Conservation (phyloP, 495 filamentous ascomycete genomes). For the Penicillium pulvis region DNA sequence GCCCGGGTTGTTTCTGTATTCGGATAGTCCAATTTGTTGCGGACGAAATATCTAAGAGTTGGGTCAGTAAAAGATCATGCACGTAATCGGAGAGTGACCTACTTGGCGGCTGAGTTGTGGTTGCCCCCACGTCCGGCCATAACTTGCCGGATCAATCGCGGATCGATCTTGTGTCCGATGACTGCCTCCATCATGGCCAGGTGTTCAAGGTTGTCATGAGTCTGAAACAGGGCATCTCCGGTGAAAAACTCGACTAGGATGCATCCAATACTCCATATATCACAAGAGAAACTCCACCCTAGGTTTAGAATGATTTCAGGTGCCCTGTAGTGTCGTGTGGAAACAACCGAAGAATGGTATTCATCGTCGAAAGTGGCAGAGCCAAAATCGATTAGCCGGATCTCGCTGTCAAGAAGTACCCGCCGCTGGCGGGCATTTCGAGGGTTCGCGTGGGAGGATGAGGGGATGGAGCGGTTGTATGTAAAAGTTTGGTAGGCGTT, state of each 20-base stretch:
- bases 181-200: constrained; percentile 99
- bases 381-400: constrained; percentile 95
- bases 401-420: constrained; percentile 92
- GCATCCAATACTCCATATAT: constrained; percentile 99
- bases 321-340: constrained; percentile 92
- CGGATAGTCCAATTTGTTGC: constrained; percentile 83
- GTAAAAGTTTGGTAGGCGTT: constrained; percentile 93
- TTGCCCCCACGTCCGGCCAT: constrained; percentile 62
- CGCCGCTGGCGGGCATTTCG: constrained; percentile 83
- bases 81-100: constrained; percentile 36
- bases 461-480: constrained; percentile 92
- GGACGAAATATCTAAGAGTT: constrained; percentile 75
- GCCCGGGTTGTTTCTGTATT: constrained; percentile 83
- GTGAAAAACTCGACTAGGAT: constrained; percentile 99
- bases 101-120: constrained; percentile 81
- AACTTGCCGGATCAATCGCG: constrained; percentile 75
- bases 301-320: constrained; percentile 97
- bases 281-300: constrained; percentile 96
- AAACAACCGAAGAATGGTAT: constrained; percentile 96
- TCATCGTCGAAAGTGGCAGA: constrained; percentile 98
- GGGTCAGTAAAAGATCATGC: constrained; percentile 5
- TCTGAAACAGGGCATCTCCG: constrained; percentile 96
- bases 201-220: constrained; percentile 97
- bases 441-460: constrained; percentile 73
- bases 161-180: constrained; percentile 72